A percentile compares a stretch with the other conserved stretches of the same genome.
Evolutionary conservation across 2,329 filamentous ascomycete species (phyloP).

Genomic region (Fusarium hainanense): DNA sequence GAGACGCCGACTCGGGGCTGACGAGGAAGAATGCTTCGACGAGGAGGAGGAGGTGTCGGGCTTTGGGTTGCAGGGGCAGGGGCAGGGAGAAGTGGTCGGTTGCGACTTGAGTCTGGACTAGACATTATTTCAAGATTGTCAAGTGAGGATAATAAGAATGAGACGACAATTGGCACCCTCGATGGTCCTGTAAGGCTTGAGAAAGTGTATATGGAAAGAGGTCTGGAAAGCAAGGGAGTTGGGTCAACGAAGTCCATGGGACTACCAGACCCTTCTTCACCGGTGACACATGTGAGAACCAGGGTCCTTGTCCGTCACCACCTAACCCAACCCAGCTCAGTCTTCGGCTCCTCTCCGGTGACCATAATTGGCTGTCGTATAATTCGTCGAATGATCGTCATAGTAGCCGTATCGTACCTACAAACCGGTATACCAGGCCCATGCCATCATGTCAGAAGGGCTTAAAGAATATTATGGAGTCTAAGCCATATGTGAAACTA

Average conservation of each 20-base stretch:
- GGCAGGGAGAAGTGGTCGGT: conserved; percentile 15
- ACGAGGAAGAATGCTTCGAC: not conserved
- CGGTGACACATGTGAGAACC: not conserved
- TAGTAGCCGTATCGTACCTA: not conserved
- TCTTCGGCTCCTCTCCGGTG: not conserved
- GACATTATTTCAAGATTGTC: not conserved
- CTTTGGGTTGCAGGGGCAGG: not conserved
- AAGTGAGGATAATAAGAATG: rapidly evolving
- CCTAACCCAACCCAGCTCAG: not conserved
- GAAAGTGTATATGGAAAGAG: not conserved
- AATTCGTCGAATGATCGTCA: not conserved
- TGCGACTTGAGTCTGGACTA: not conserved
- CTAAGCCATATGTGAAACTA: not conserved
- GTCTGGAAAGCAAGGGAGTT: not conserved
- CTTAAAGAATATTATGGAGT: not conserved
- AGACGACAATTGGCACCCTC: not conserved
- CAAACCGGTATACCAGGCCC: not conserved
- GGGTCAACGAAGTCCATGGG: not conserved
- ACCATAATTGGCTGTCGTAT: not conserved
- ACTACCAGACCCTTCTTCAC: not conserved
- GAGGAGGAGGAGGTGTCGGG: too few species aligned
- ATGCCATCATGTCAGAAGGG: not conserved
- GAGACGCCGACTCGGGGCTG: conserved; percentile 2
- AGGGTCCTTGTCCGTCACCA: not conserved
- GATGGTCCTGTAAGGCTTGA: not conserved